Conservation (phyloP, 1,284 basidiomycete genomes). For the Cutaneotrichosporon spelunceum region DNA sequence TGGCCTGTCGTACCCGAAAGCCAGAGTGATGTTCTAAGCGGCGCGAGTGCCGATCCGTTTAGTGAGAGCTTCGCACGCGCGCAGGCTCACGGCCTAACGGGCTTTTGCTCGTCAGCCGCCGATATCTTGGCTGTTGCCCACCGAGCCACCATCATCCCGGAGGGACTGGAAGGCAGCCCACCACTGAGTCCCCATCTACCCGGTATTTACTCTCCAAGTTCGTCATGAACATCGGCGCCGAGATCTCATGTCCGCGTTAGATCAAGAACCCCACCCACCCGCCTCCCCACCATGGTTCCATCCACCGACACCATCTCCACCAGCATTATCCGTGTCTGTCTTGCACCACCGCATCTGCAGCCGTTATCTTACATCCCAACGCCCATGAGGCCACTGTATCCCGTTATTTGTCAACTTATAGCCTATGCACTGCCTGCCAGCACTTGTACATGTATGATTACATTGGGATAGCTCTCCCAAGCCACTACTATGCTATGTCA, state of each 20-base stretch:
- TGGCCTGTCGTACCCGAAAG: background rate
- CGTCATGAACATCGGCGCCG: background rate
- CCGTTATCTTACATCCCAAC: background rate
- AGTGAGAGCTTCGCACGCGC: constrained; percentile 10
- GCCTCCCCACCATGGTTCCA: background rate
- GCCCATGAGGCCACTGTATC: constrained; percentile 4
- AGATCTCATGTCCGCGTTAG: background rate
- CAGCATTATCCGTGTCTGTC: background rate
- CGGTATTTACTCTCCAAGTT: background rate
- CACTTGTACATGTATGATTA: background rate
- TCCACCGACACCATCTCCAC: background rate
- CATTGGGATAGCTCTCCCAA: no score
- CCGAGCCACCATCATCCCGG: background rate
- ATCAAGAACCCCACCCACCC: background rate
- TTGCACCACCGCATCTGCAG: constrained; percentile 1
- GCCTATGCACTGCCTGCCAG: constrained; percentile 5
- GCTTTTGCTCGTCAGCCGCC: background rate
- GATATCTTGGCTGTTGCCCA: background rate
- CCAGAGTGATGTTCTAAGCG: background rate
- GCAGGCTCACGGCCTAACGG: background rate
- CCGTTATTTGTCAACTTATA: background rate
- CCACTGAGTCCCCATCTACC: background rate
- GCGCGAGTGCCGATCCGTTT: constrained; percentile 4
- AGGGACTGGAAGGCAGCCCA: background rate
- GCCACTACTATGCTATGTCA: no score